These are phyloP conservation scores for Chondrus crispus DNA, from an alignment of 23 red algal species.

Conservation along the genomic window DNA sequence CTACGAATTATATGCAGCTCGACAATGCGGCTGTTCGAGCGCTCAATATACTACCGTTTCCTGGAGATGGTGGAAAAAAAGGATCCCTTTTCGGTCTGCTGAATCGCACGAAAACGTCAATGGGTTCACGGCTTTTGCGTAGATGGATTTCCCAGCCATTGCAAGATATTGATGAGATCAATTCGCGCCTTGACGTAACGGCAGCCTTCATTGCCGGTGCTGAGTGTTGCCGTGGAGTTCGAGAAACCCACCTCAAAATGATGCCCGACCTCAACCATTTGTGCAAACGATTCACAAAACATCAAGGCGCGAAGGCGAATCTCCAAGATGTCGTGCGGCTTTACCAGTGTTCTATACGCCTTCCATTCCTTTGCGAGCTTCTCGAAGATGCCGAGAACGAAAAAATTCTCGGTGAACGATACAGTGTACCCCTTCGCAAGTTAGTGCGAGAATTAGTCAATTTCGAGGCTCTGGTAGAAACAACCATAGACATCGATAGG, in stretches of 20 bases:
- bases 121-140: constrained; percentile 82
- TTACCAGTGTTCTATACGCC: constrained; percentile 85
- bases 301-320: constrained; percentile 37
- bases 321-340: constrained; percentile 86
- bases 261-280: constrained; percentile 72
- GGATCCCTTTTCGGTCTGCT: constrained; percentile 77
- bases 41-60: constrained; percentile 64
- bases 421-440: constrained; percentile 39
- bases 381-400: constrained; percentile 22
- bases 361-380: constrained; percentile 67
- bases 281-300: constrained; percentile 57
- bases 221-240: constrained; percentile 28
- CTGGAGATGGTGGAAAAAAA: constrained; percentile 34
- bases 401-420: constrained; percentile 11
- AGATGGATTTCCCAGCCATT: constrained; percentile 75
- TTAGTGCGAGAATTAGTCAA: constrained; percentile 53
- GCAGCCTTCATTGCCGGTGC: constrained; percentile 56
- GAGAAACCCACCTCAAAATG: constrained; percentile 69
- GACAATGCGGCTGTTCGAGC: constrained; percentile 77
- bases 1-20: constrained; percentile 48
- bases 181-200: constrained; percentile 68
- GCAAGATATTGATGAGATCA: constrained; percentile 58
- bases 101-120: constrained; percentile 69
- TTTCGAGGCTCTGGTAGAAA: constrained; percentile 90
- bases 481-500: constrained; percentile 86